Conservation (phyloP, 768 basidiomycete species). For the Calocera viscosa region DNA sequence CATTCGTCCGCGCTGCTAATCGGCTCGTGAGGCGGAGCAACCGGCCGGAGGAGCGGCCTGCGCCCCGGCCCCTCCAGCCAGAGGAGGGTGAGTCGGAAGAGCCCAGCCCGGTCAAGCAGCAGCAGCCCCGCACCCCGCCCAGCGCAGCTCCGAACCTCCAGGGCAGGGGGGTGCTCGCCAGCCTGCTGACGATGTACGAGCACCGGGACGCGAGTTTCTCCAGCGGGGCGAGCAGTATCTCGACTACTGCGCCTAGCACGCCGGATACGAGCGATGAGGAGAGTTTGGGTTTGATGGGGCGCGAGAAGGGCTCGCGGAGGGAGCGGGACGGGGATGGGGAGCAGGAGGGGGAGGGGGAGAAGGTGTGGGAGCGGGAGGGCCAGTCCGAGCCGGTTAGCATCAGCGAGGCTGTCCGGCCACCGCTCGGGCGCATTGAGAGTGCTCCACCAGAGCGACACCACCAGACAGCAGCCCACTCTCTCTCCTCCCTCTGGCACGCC, state of each 20-base stretch:
- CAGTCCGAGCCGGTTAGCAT: not conserved
- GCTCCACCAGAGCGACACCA: not conserved
- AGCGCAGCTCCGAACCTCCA: slow-evolving; percentile 9
- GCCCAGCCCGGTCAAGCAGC: slow-evolving; percentile 14
- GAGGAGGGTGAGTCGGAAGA: slow-evolving; percentile 17
- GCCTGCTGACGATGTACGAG: slow-evolving; percentile 53
- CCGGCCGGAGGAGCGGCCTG: slow-evolving; percentile 11
- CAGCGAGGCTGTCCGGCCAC: not conserved
- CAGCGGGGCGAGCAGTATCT: slow-evolving; percentile 23
- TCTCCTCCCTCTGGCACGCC: slow-evolving; percentile 17
- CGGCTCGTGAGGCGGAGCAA: not conserved
- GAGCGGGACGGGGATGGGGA: slow-evolving; percentile 11
- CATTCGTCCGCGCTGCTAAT: not conserved
- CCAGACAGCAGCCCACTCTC: slow-evolving; percentile 13
- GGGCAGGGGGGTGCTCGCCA: slow-evolving; percentile 48
- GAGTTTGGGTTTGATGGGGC: slow-evolving; percentile 15
- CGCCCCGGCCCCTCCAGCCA: slow-evolving; percentile 17
- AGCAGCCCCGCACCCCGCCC: slow-evolving; percentile 17
- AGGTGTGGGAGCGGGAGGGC: not conserved
- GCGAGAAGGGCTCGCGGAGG: slow-evolving; percentile 19
- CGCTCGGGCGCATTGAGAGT: not conserved
- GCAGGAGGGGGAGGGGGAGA: slow-evolving; percentile 5
- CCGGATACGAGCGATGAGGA: slow-evolving; percentile 21
- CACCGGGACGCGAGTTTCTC: slow-evolving; percentile 26
- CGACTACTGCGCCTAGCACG: slow-evolving; percentile 22